These are phyloP conservation scores for Aspergillus chevalieri DNA, from an alignment of 2,329 filamentous ascomycete species.

Conservation along the genomic window DNA sequence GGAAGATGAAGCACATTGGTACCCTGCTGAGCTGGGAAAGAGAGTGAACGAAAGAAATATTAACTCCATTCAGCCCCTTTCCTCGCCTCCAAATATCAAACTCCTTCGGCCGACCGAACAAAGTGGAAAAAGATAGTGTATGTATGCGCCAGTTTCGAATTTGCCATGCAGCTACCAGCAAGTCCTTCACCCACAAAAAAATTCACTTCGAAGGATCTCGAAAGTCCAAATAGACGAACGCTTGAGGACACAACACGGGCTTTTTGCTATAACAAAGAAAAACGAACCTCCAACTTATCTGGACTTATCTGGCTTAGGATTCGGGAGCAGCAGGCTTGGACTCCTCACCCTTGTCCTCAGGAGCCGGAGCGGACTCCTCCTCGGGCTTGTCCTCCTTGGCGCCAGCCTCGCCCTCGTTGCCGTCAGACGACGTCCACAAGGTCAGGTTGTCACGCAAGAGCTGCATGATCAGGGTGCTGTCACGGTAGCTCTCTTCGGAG, in stretches of 20 bases:
- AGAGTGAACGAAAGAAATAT: slow-evolving; percentile 37
- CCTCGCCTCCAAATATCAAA: slow-evolving; percentile 39
- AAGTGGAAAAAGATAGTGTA: slow-evolving; percentile 22
- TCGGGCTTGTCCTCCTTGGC: slow-evolving; percentile 58
- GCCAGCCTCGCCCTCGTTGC: slow-evolving; percentile 59
- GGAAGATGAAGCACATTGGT: slow-evolving; percentile 27
- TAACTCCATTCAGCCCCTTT: slow-evolving; percentile 37
- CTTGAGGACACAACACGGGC: slow-evolving; percentile 17
- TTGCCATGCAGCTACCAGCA: slow-evolving; percentile 30
- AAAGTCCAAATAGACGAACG: slow-evolving; percentile 27
- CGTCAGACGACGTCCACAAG: slow-evolving; percentile 94
- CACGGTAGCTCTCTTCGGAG: slow-evolving; percentile 96
- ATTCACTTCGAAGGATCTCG: slow-evolving; percentile 29
- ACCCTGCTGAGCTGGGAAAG: slow-evolving; percentile 36
- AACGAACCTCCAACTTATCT: slow-evolving; percentile 17
- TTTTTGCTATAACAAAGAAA: slow-evolving; percentile 19
- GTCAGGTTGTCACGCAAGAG: slow-evolving; percentile 96
- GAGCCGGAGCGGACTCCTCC: slow-evolving; percentile 41
- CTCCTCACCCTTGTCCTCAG: slow-evolving; percentile 39
- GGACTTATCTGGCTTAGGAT: slow-evolving; percentile 22
- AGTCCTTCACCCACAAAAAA: slow-evolving; percentile 20
- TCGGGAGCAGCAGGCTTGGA: slow-evolving; percentile 31
- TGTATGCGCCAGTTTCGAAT: slow-evolving; percentile 28
- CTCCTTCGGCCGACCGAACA: slow-evolving; percentile 36
- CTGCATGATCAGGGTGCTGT: slow-evolving; percentile 99